A percentile compares a stretch with the other conserved stretches of the same genome.
Evolutionary conservation across 139 green algal genomes (phyloP).

Genomic region (Tetraselmis chui): DNA sequence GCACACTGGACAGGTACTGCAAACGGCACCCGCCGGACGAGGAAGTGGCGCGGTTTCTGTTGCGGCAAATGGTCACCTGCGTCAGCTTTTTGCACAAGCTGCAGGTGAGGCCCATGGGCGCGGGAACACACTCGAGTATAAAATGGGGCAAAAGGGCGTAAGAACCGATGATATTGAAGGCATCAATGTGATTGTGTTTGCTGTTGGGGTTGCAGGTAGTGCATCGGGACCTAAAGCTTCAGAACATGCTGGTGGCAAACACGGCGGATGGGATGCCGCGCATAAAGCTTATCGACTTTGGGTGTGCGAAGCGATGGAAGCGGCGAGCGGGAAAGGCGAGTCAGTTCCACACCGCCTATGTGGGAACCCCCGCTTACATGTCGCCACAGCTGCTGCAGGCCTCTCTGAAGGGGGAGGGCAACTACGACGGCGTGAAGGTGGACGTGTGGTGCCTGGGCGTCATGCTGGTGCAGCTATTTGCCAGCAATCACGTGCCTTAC

Average conservation of each 20-base stretch:
- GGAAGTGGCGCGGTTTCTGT: neutral
- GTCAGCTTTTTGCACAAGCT: neutral
- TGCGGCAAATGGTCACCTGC: neutral
- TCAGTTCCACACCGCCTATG: neutral
- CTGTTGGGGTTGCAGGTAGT: no score
- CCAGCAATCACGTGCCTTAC: neutral
- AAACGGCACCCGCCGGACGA: neutral
- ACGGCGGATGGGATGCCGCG: neutral
- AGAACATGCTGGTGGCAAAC: neutral
- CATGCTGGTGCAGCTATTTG: neutral
- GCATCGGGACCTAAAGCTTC: neutral
- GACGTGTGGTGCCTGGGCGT: neutral
- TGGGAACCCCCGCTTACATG: neutral
- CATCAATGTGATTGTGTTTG: no score
- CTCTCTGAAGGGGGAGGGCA: neutral
- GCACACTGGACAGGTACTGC: neutral
- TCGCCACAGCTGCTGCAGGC: neutral
- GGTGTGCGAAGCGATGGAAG: neutral
- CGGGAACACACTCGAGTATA: no score
- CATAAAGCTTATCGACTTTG: neutral
- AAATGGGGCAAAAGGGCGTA: no score
- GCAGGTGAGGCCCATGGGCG: neutral
- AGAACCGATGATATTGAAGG: no score
- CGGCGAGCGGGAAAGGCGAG: neutral
- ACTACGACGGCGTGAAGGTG: neutral